phyloP scores from a whole-genome alignment of 75 land plant genomes.

The Cryptomeria japonica region DNA sequence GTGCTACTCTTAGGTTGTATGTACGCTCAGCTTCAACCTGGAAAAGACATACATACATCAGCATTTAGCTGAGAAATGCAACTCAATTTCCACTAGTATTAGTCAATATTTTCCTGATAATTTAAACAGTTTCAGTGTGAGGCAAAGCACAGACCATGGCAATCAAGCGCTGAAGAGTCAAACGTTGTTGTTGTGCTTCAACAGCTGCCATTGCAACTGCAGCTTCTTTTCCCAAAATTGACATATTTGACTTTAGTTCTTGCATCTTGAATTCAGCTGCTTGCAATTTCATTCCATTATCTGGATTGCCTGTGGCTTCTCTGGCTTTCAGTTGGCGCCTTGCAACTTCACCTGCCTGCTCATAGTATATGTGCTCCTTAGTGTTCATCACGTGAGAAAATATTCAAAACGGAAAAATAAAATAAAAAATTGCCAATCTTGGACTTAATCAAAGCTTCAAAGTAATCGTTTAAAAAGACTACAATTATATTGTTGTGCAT shows the following conservation, averaged over 20 bases:
- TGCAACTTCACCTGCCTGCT: slow-evolving; percentile 80
- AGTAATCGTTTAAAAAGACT: not conserved
- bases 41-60: not conserved
- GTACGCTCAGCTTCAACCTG: slow-evolving; percentile 83
- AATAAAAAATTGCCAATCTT: not conserved
- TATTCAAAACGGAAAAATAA: not conserved
- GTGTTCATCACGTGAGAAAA: not conserved
- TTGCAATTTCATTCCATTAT: slow-evolving; percentile 62
- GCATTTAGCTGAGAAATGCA: not conserved
- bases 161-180: slow-evolving; percentile 80
- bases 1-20: slow-evolving; percentile 65
- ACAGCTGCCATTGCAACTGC: slow-evolving; percentile 89
- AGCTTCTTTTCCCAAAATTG: slow-evolving; percentile 85
- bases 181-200: slow-evolving; percentile 86
- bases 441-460: not conserved
- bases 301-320: slow-evolving; percentile 61
- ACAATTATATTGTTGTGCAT: not conserved
- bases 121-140: not conserved
- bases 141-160: slow-evolving; percentile 51
- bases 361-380: not conserved
- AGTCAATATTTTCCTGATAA: not conserved
- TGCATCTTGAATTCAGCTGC: slow-evolving; percentile 74
- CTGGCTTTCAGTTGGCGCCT: slow-evolving; percentile 68
- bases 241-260: slow-evolving; percentile 75
- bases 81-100: not conserved